phyloP scores from a whole-genome alignment of 192 early-diverging fungal species.

The Haplosporangium gracile region DNA sequence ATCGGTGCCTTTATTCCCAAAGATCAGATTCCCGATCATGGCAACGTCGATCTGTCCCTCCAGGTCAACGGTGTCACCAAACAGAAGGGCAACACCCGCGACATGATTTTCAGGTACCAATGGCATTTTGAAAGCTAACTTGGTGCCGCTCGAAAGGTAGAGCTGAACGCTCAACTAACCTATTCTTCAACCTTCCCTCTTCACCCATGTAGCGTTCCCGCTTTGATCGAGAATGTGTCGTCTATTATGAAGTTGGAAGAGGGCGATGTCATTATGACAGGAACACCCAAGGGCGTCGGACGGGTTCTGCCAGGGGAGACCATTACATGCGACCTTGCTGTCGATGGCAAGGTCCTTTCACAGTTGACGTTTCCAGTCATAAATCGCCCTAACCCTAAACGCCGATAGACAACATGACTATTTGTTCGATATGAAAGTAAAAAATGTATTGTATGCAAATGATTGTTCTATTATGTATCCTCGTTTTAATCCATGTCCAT shows the following conservation, averaged over 20 bases:
- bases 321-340: constrained; percentile 77
- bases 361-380: constrained; percentile 63
- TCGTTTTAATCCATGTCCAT: constrained; percentile 53
- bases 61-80: constrained; percentile 80
- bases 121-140: not conserved
- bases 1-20: constrained; percentile 88
- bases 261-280: constrained; percentile 93
- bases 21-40: constrained; percentile 73
- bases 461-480: not conserved
- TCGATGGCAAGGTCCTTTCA: constrained; percentile 51
- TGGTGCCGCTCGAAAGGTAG: too few relatives aligned
- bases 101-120: constrained; percentile 91
- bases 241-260: constrained; percentile 90
- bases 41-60: constrained; percentile 82
- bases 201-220: constrained; percentile 70
- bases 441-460: not conserved
- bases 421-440: not conserved
- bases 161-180: not conserved
- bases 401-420: not conserved
- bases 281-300: constrained; percentile 92
- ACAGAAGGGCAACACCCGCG: constrained; percentile 87
- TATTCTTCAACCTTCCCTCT: not conserved
- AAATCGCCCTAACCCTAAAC: constrained; percentile 24
- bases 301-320: constrained; percentile 81
- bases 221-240: constrained; percentile 84